Evolutionary conservation across 2,329 filamentous ascomycete genomes (phyloP).

Genomic region (Monosporascus sp.): DNA sequence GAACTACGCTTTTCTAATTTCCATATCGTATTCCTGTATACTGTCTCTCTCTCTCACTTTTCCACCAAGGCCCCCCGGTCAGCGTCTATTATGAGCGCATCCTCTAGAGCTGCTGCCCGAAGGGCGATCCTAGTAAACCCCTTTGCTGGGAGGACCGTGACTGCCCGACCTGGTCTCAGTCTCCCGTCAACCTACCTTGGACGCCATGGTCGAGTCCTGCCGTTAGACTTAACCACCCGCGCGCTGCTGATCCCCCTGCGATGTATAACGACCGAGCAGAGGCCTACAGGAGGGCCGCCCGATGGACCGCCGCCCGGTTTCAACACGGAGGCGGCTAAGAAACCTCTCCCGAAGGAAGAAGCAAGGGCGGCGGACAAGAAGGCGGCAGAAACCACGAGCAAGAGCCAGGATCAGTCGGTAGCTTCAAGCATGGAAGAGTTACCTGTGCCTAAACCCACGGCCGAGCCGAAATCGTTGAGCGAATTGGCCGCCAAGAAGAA

Average conservation of each 20-base stretch:
- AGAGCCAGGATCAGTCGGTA: conserved; percentile 20
- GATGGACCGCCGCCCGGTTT: conserved; percentile 80
- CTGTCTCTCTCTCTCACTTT: not conserved
- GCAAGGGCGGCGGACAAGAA: conserved; percentile 29
- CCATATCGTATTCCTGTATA: not conserved
- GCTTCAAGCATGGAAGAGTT: conserved; percentile 21
- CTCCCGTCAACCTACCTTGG: conserved; percentile 42
- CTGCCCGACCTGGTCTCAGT: conserved; percentile 40
- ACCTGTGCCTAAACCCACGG: conserved; percentile 26
- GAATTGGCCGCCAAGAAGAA: conserved; percentile 63
- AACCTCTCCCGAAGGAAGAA: conserved; percentile 62
- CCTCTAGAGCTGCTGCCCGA: conserved; percentile 49
- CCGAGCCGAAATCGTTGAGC: conserved; percentile 43
- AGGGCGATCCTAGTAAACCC: conserved; percentile 49
- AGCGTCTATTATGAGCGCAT: conserved; percentile 46
- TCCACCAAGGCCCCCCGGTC: conserved; percentile 2
- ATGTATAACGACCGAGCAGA: conserved; percentile 50
- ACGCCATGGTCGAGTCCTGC: conserved; percentile 41
- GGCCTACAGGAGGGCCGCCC: conserved; percentile 46
- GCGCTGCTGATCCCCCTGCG: conserved; percentile 54
- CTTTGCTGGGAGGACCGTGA: conserved; percentile 39
- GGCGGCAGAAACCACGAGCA: conserved; percentile 25
- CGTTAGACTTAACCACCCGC: conserved; percentile 43
- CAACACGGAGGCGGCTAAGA: conserved; percentile 84
- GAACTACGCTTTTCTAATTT: not conserved